Evolutionary conservation across 495 filamentous ascomycete genomes (phyloP).

Genomic region (Tetracladium setigerum): DNA sequence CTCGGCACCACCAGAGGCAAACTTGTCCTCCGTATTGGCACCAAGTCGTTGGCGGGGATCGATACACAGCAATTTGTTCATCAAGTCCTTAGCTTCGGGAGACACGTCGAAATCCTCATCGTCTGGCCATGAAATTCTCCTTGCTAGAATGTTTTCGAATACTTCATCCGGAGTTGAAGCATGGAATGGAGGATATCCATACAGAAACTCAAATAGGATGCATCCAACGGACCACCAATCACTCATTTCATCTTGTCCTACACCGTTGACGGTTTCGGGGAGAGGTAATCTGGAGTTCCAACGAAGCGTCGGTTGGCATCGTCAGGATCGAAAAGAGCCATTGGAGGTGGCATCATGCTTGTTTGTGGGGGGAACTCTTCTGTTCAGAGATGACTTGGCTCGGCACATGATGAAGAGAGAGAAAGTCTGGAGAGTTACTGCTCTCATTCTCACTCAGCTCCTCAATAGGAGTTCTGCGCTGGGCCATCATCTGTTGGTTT

Average conservation of each 20-base stretch:
- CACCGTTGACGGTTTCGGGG: slow-evolving; percentile 95
- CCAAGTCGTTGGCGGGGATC: slow-evolving; percentile 77
- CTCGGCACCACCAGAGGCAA: slow-evolving; percentile 74
- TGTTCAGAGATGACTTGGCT: slow-evolving; percentile 45
- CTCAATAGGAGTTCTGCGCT: slow-evolving; percentile 48
- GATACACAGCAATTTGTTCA: slow-evolving; percentile 79
- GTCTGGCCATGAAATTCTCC: slow-evolving; percentile 83
- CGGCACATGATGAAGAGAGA: slow-evolving; percentile 51
- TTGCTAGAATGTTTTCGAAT: slow-evolving; percentile 89
- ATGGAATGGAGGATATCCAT: slow-evolving; percentile 89
- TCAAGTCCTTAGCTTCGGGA: slow-evolving; percentile 81
- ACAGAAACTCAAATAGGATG: slow-evolving; percentile 95
- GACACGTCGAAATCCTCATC: slow-evolving; percentile 66
- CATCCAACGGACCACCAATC: slow-evolving; percentile 99
- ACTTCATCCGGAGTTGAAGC: slow-evolving; percentile 85
- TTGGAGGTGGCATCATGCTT: slow-evolving; percentile 83
- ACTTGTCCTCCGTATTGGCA: slow-evolving; percentile 74
- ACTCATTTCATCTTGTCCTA: slow-evolving; percentile 93
- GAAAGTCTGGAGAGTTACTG: slow-evolving; percentile 63
- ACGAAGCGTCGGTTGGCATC: slow-evolving; percentile 92
- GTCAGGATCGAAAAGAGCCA: slow-evolving; percentile 94
- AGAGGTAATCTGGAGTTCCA: slow-evolving; percentile 94
- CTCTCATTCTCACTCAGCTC: slow-evolving; percentile 57
- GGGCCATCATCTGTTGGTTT: slow-evolving; percentile 23
- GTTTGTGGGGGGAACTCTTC: slow-evolving; percentile 58